Percentiles rank a stretch among this genome's conserved stretches.
Conservation (phyloP, 805 yeast species). For the Cyberlindnera japonica region DNA sequence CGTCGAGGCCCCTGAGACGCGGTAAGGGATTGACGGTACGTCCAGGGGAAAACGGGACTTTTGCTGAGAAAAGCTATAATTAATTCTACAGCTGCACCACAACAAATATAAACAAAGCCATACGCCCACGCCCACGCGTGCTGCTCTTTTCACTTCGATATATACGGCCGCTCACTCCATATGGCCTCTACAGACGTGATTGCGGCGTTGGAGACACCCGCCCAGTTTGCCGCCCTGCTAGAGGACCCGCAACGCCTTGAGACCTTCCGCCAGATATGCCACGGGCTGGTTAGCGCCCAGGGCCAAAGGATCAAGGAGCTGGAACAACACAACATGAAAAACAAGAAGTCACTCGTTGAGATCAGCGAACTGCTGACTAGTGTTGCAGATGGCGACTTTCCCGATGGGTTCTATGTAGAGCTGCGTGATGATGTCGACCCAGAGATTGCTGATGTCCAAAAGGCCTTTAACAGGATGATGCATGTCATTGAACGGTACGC, state of each 20-base stretch:
- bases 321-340: constrained; percentile 6
- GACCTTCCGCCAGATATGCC: constrained; percentile 8
- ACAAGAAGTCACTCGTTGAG: constrained; percentile 9
- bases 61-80: too few species aligned
- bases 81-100: too few species aligned
- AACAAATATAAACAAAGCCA: too few species aligned
- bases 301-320: constrained; percentile 4
- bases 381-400: constrained; percentile 85
- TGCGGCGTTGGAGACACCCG: constrained; percentile 6
- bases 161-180: not conserved
- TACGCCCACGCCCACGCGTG: too few species aligned
- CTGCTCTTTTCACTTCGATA: too few species aligned
- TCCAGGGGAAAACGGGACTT: too few species aligned
- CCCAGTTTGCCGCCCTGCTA: constrained; percentile 7
- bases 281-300: constrained; percentile 5
- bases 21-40: too few species aligned
- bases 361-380: constrained; percentile 31
- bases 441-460: constrained; percentile 73
- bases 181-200: constrained; percentile 12
- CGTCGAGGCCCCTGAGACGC: too few species aligned
- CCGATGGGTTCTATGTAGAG: constrained; percentile 65
- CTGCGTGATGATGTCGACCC: constrained; percentile 65
- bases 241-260: constrained; percentile 10
- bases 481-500: constrained; percentile 70
- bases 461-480: constrained; percentile 83